Base-by-base conservation (phyloP, 2,329 filamentous ascomycete species). In the Fusarium humuli region DNA sequence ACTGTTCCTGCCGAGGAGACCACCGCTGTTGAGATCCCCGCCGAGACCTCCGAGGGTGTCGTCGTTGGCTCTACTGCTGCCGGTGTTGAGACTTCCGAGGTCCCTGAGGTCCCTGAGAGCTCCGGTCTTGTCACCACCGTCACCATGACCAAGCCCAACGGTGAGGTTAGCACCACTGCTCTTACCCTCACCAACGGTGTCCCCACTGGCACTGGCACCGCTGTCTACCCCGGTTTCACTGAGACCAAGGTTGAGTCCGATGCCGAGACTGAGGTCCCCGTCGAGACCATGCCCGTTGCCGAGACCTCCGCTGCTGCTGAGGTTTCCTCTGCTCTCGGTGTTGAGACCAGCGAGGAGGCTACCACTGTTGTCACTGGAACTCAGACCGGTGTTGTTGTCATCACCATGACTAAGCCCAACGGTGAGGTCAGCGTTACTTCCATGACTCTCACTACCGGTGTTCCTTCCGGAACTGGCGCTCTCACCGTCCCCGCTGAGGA, bases 131-230 rank as follows among this genome's bases (percentile, higher is more conserved):
- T n/a, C n/a, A n/a, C n/a, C n/a, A n/a, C n/a, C n/a, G n/a, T 74
- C 42, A 70, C 64, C 41, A 53, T 75, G 61, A 71, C 72, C 46
- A 67, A 71, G 59, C 46, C 65, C n/a, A 57, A 65, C 7, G 67
- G 65, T 6, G 71, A 70, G 30, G 49, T 67, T 20, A 69, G 57
- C 56, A 52, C 52, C 23, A 67, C 61, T 45, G 55, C 63, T 11
- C 32, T 71, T 9, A 68, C 60, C 23, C 62, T 72, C 23, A 65
- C 61, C 44, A 61, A 62, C 42, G 68, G 56, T 29, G 47, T 58
- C 22, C 61, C 68, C 23, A 61, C 69, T 20, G 63, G 63, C 18
- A 64, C 71, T 20, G 70, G 67, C 30, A 62, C 70, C 25, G 70
- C 57, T 23, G 27, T 44, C 41, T 50, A 67, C 20, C 70, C 57